Base-by-base conservation (phyloP, 305 asterid species). In the Solanum chacoense region DNA sequence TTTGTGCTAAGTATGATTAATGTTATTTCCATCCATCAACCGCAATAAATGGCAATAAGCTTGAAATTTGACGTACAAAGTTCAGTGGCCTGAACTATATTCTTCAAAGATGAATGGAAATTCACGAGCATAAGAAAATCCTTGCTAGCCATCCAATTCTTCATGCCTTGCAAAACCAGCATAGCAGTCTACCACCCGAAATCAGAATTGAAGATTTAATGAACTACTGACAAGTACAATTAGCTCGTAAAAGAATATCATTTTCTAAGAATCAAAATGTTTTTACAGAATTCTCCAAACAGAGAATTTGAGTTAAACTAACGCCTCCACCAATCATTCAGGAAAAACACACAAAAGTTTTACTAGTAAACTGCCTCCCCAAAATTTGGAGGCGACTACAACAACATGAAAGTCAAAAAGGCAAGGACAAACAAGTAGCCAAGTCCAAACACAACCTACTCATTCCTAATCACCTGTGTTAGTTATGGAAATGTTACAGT, bases 401-500 rank as follows among this genome's bases (percentile, higher is more conserved):
- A 83, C 87, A 16, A 42, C 37, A 8, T 83, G 20, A 83, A 83
- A 76, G 73, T 29, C 0, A 83, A 50, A 40, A 20, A 83, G 22
- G 73, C 42, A 83, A 80, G 35, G 75, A 7, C 55, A 35, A 55
- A 78, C 63, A 45, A 88, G 76, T 45, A 77, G 85, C 76, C 72
- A 88, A 90, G 84, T 50, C 45, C 75, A 50, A 80, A 40, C 55
- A 32, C 65, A 69, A 59, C 72, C 72, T 63, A 84, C 73, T 84
- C 67, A 32, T 88, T 85, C 86, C 88, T 83, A 31, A 77, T 77
- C 87, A 35, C 36, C n/a, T 59, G 74, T 77, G 85, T 79, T 84
- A 89, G 89, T 76, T 42, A 40, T 85, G 37, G 22, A 72, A 67
- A 81, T 88, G 89, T 37, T 80, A 88, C 87, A 76, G 36, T n/a